A percentile compares a stretch with the other conserved stretches of the same genome.
phyloP scores from a whole-genome alignment of 805 yeast genomes.

The Starmerella potacharoeniae region DNA sequence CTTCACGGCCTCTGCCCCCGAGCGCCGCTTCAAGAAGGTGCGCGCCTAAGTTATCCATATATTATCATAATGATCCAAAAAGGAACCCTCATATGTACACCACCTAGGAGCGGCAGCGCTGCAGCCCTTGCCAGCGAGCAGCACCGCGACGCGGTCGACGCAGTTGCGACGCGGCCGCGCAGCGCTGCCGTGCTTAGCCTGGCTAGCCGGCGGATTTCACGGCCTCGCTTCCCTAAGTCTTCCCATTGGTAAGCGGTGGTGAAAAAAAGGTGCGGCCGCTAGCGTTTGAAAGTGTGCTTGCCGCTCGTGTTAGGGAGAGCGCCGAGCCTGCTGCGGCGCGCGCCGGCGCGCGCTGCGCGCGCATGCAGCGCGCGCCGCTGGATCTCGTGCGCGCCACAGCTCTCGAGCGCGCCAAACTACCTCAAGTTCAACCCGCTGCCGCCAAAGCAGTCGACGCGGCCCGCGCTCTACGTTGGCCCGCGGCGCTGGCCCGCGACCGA shows the following conservation, averaged over 20 bases:
- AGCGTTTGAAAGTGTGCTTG: background rate
- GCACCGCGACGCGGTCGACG: too few species aligned
- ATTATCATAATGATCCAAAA: conserved; percentile 9
- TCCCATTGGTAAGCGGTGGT: conserved; percentile 3
- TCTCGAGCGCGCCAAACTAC: conserved; percentile 2
- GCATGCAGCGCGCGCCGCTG: background rate
- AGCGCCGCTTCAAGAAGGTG: conserved; percentile 26
- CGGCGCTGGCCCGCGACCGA: conserved; percentile 17
- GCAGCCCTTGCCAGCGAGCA: too few species aligned
- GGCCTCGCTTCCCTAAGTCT: background rate
- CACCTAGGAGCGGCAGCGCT: background rate
- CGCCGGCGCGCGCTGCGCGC: background rate
- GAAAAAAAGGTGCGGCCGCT: background rate
- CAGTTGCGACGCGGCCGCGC: too few species aligned
- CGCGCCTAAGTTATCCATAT: conserved; percentile 23
- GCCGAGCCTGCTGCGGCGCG: background rate
- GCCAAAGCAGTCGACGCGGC: conserved; percentile 4
- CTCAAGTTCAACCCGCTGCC: conserved; percentile 19
- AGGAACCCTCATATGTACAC: background rate
- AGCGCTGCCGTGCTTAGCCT: too few species aligned
- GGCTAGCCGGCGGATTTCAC: too few species aligned
- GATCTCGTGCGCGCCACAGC: background rate
- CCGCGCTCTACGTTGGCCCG: conserved; percentile 15
- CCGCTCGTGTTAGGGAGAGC: background rate
- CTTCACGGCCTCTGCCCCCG: conserved; percentile 20